Evolutionary conservation across 495 filamentous ascomycete genomes (phyloP).

Genomic region (Penicillium flavigenum): DNA sequence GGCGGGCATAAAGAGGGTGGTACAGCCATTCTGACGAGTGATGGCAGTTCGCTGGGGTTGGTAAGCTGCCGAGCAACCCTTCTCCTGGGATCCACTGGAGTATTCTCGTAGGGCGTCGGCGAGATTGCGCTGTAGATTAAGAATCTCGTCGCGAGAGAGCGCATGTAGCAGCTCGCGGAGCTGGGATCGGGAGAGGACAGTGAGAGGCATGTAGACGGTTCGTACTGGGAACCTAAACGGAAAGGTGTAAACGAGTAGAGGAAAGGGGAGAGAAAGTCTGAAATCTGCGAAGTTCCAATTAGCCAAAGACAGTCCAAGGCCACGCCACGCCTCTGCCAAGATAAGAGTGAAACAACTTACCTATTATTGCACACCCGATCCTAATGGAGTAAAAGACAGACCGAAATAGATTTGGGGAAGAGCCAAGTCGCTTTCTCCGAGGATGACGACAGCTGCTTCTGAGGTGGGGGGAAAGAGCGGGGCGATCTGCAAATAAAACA

Average conservation of each 20-base stretch:
- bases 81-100: slow-evolving; percentile 64
- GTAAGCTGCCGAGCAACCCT: slow-evolving; percentile 59
- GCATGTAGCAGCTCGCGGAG: slow-evolving; percentile 68
- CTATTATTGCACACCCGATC: not conserved
- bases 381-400: not conserved
- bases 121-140: slow-evolving; percentile 64
- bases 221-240: not conserved
- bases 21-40: slow-evolving; percentile 66
- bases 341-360: slow-evolving; percentile 5
- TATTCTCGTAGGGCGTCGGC: slow-evolving; percentile 76
- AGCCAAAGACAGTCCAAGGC: slow-evolving; percentile 5
- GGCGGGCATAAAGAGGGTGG: slow-evolving; percentile 92
- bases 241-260: not conserved
- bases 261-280: not conserved
- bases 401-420: slow-evolving; percentile 1
- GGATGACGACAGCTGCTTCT: slow-evolving; percentile 8
- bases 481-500: slow-evolving; percentile 6
- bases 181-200: slow-evolving; percentile 70
- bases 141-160: slow-evolving; percentile 67
- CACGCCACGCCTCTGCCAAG: slow-evolving; percentile 6
- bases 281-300: slow-evolving; percentile 9
- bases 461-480: slow-evolving; percentile 12
- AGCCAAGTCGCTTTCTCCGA: slow-evolving; percentile 1
- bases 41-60: slow-evolving; percentile 78
- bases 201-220: slow-evolving; percentile 62